These are phyloP conservation scores for Ganoderma sp. DNA, from an alignment of 1,284 basidiomycete species.

Conservation along the genomic window DNA sequence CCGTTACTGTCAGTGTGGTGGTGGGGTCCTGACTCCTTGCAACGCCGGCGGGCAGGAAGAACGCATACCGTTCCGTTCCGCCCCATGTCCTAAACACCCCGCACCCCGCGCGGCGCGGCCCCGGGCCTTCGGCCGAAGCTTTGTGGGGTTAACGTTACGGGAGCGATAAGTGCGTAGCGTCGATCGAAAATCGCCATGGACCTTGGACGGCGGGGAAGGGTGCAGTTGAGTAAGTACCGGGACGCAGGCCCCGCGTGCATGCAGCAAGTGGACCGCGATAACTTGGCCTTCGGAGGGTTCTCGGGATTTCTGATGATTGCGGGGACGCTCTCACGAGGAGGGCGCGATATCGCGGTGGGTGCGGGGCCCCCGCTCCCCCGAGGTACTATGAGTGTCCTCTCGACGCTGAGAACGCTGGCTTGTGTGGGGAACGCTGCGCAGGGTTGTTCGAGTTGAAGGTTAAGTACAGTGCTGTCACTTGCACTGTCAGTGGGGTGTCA, in stretches of 20 bases:
- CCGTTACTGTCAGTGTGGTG: too few relatives aligned
- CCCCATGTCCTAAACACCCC: neutral
- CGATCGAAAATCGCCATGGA: neutral
- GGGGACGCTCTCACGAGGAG: neutral
- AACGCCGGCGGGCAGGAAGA: too few relatives aligned
- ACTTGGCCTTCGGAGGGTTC: neutral
- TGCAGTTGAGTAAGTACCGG: neutral
- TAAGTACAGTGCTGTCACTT: neutral
- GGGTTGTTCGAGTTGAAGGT: neutral
- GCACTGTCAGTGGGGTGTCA: neutral
- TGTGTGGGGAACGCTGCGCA: neutral
- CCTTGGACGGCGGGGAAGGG: neutral
- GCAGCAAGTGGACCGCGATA: neutral
- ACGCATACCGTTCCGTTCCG: neutral
- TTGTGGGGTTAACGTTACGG: neutral
- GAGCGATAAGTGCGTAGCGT: neutral
- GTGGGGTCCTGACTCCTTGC: too few relatives aligned
- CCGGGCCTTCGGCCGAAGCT: neutral
- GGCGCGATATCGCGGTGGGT: neutral
- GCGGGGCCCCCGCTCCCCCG: neutral
- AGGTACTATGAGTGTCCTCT: neutral
- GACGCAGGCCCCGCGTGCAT: neutral
- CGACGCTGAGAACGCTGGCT: neutral
- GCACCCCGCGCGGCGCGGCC: neutral
- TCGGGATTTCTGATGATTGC: neutral